Base-by-base conservation (phyloP, 2,329 filamentous ascomycete species). In the Exophiala oligosperma region DNA sequence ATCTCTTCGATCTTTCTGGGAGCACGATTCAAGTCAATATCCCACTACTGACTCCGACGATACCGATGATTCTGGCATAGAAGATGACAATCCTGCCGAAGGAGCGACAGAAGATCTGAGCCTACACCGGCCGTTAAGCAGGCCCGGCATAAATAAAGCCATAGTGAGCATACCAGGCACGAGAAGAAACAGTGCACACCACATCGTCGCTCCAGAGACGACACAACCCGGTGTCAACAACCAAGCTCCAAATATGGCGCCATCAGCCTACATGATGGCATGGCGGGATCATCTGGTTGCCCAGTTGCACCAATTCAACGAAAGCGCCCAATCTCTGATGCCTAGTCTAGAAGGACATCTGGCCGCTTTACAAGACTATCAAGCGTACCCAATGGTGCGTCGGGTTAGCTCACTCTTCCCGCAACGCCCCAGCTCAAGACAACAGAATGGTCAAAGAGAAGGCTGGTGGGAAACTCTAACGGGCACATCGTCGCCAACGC, bases 221-320 rank as follows among this genome's bases (percentile, higher is more conserved):
- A 37, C 85, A 1, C 43, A 38, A 21, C 38, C 49, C 11, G n/a
- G 53, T 32, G 35, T 17, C 2, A 4, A 24, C 7, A 29, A 32
- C 26, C 23, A 48, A n/a, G 14, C 52, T 21, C 52, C 58, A 24
- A 40, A 52, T n/a, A 24, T 52, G 8, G 58, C 56, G 5, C 84
- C 86, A 2, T 79, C 82, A 2, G 83, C 85, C 3, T 83, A 88
- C 48, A 83, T 91, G 68, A 79, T 85, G 49, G 88, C 87, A 12
- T 83, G 91, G 74, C 85, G 87, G 67, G 88, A 92, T 54, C 88
- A 92, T 57, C 74, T 93, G 21, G 81, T 86, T 26, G 81, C 86
- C 17, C 89, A 92, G 68, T 80, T 92, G 49, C 87, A 92, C 56
- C 86, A 92, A 58, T 81, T 92, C 67, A 90, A 92, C 69, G 86